Evolutionary conservation across 2,329 filamentous ascomycete species (phyloP), one percentile per base, ranked within the genome.

Genomic region (Talaromyces islandicus): DNA sequence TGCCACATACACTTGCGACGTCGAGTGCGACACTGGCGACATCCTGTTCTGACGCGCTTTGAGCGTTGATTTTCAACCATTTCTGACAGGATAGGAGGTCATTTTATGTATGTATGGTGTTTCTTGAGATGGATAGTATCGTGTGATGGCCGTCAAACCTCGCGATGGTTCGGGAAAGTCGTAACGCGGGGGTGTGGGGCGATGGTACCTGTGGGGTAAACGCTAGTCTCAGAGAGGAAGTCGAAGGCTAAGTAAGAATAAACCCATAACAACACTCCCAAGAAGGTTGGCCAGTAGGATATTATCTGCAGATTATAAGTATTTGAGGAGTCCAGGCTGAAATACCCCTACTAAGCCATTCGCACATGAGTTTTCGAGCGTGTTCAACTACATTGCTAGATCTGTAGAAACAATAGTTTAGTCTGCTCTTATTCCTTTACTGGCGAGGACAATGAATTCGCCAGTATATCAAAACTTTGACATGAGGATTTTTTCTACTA

Each of bases 21-120:
- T 54, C 80, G 77, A 32, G 76, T 70, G 32, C 80, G 77, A 70
- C 80, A 82, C 58, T 78, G 79, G 64, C 80, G 70, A 67, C 79
- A 82, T 14, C 80, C 78, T 1, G 79, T 79, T 57, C 79, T 64
- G 32, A 68, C 71, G 57, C 65, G 58, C 6, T 62, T 68, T 9
- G 64, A 60, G 43, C 62, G 59, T 21, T 53, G 25, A 17, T 38
- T 38, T n/a, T 38, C 35, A 12, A 7, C 35, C 35, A 38, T 38
- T 38, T 1, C 35, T n/a, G 35, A 38, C 17, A 38, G 14, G 35
- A 38, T 7, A 35, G 32, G 32, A 35, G 11, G 14, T 38, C 35
- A 38, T 14, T 14, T 7, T 14, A 38, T 38, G 35, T 5, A 27
- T 27, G 25, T n/a, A 3, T 38, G 14, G 14, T n/a, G 6, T 38